Conservation (phyloP, 495 filamentous ascomycete genomes). For the Xylaria venustula region DNA sequence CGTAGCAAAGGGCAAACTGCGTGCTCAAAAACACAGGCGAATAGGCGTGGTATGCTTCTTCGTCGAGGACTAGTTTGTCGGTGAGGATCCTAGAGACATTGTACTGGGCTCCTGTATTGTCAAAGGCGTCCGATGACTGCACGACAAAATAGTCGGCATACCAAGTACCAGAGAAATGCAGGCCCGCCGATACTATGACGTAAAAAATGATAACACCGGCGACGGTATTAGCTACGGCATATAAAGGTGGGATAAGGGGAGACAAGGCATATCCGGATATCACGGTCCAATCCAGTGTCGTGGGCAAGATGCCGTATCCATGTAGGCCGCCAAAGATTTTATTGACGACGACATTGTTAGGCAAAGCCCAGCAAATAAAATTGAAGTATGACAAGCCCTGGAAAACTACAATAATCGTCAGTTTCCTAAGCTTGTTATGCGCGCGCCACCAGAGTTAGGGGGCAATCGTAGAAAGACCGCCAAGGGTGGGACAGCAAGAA, state of each 20-base stretch:
- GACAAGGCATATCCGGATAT: conserved; percentile 64
- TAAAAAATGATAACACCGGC: conserved; percentile 55
- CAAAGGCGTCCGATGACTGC: conserved; percentile 55
- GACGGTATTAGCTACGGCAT: conserved; percentile 61
- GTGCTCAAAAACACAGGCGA: conserved; percentile 63
- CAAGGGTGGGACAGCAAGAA: not conserved
- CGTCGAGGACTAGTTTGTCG: conserved; percentile 48
- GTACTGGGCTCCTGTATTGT: conserved; percentile 59
- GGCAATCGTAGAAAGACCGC: too few relatives aligned
- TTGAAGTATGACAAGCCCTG: conserved; percentile 59
- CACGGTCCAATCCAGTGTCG: conserved; percentile 65
- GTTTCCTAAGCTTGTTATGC: not conserved
- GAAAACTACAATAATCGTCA: conserved; percentile 33
- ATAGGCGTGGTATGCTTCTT: conserved; percentile 54
- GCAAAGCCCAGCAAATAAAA: conserved; percentile 61
- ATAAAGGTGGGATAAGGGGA: conserved; percentile 68
- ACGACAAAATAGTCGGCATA: conserved; percentile 59
- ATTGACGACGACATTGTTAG: conserved; percentile 64
- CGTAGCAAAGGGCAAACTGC: conserved; percentile 63
- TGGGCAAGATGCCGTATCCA: conserved; percentile 58
- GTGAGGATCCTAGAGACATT: conserved; percentile 53
- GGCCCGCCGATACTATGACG: conserved; percentile 47
- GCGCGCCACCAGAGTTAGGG: too few relatives aligned
- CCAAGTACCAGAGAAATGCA: conserved; percentile 68
- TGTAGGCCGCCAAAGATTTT: conserved; percentile 66